Conservation (phyloP, 176 grass and related monocot species). For the Carex parvula region DNA sequence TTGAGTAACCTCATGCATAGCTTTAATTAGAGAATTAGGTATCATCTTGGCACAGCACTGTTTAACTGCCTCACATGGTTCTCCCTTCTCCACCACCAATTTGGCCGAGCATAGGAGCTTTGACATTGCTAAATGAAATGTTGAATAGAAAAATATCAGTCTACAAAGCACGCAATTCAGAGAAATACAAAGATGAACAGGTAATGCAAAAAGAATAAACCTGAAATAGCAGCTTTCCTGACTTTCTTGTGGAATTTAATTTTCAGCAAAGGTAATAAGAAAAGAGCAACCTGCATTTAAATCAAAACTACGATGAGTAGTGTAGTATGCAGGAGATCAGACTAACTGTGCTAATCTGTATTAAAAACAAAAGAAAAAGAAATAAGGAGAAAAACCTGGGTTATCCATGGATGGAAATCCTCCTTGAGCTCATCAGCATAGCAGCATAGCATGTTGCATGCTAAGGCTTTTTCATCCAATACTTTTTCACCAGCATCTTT, state of each 20-base stretch:
- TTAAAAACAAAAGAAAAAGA: neutral
- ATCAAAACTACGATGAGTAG: neutral
- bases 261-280: conserved; percentile 77
- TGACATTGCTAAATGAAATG: conserved; percentile 53
- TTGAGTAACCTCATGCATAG: conserved; percentile 54
- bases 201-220: conserved; percentile 29
- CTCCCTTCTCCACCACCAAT: conserved; percentile 57
- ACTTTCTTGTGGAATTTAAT: conserved; percentile 92
- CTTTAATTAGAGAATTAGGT: conserved; percentile 64
- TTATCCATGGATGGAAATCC: conserved; percentile 88
- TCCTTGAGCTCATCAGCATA: conserved; percentile 90
- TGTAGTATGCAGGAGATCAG: conserved; percentile 4
- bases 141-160: neutral
- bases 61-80: conserved; percentile 49
- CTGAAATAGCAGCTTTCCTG: conserved; percentile 73
- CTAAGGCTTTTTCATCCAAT: conserved; percentile 74
- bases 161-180: neutral
- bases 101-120: conserved; percentile 74
- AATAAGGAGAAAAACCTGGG: conserved; percentile 44
- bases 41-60: conserved; percentile 69
- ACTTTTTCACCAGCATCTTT: conserved; percentile 11
- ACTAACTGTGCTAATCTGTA: neutral
- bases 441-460: conserved; percentile 83
- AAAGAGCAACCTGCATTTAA: conserved; percentile 56
- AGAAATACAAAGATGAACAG: conserved; percentile 4